Percentiles rank a stretch among this genome's conserved stretches.
phyloP scores from a whole-genome alignment of 176 grass and related monocot species.

The Pontederia paniculata region DNA sequence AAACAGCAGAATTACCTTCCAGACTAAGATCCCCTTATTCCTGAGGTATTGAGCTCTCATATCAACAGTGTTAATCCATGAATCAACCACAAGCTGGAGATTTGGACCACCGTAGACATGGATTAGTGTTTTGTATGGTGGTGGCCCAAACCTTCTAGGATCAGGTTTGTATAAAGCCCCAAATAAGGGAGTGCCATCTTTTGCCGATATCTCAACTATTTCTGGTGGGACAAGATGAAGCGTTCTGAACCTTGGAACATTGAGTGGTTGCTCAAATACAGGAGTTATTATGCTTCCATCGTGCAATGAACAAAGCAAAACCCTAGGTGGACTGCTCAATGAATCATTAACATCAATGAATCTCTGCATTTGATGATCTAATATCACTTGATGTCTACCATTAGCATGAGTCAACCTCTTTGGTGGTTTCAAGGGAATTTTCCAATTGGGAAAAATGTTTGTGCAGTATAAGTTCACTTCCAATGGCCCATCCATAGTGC shows the following conservation, averaged over 20 bases:
- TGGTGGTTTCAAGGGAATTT: conserved; percentile 49
- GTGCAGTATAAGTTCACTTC: conserved; percentile 75
- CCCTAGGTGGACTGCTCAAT: conserved; percentile 61
- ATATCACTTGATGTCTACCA: conserved; percentile 77
- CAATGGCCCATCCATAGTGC: conserved; percentile 79
- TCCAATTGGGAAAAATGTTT: conserved; percentile 72
- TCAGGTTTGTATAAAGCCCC: conserved; percentile 85
- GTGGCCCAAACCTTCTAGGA: conserved; percentile 77
- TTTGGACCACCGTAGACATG: conserved; percentile 86
- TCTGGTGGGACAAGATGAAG: conserved; percentile 70
- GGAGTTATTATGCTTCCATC: conserved; percentile 85
- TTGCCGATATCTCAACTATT: conserved; percentile 65
- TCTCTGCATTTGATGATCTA: conserved; percentile 84
- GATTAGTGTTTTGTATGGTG: conserved; percentile 79
- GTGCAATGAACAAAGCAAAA: conserved; percentile 68
- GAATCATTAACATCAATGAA: conserved; percentile 97
- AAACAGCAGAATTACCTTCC: conserved; percentile 62
- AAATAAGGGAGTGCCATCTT: conserved; percentile 70
- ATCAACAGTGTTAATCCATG: conserved; percentile 95
- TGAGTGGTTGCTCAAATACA: conserved; percentile 60
- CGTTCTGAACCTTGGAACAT: conserved; percentile 48
- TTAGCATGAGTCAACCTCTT: conserved; percentile 75
- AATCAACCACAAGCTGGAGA: conserved; percentile 81
- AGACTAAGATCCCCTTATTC: conserved; percentile 91
- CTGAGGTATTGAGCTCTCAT: conserved; percentile 95